These are phyloP conservation scores for Phytophthora litchii DNA, from an alignment of 352 stramenopile genomes.

Conservation along the genomic window DNA sequence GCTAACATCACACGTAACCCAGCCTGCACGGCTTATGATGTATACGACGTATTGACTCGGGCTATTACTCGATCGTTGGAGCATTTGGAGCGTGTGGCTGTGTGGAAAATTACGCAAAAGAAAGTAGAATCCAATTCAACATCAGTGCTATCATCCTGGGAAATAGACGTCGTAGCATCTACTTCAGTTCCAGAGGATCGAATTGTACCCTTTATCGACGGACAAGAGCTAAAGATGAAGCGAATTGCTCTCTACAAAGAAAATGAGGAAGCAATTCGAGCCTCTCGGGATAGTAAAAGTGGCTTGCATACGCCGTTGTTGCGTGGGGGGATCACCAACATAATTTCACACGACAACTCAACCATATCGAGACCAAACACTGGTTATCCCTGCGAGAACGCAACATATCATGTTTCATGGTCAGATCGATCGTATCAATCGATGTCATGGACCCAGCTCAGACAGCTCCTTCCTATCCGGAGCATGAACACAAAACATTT, in stretches of 20 bases:
- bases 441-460: constrained; percentile 54
- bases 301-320: constrained; percentile 7
- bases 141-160: constrained; percentile 2
- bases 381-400: constrained; percentile 36
- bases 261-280: constrained; percentile 22
- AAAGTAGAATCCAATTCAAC: background rate
- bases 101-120: constrained; percentile 61
- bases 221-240: constrained; percentile 63
- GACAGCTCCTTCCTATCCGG: constrained; percentile 61
- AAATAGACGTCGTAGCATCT: constrained; percentile 58
- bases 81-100: constrained; percentile 42
- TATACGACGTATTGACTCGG: constrained; percentile 59
- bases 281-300: constrained; percentile 14
- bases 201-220: constrained; percentile 60
- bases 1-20: constrained; percentile 43
- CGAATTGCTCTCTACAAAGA: constrained; percentile 69
- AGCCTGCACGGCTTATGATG: constrained; percentile 49
- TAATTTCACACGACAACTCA: background rate
- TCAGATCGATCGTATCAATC: constrained; percentile 51
- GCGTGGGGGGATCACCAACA: constrained; percentile 27
- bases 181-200: constrained; percentile 68
- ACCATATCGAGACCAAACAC: background rate
- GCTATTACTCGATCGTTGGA: constrained; percentile 51
- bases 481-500: constrained; percentile 77
- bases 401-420: constrained; percentile 66